A percentile compares a stretch with the other conserved stretches of the same genome.
Conservation (phyloP, 1,284 basidiomycete species). For the Volvariella surrecta region DNA sequence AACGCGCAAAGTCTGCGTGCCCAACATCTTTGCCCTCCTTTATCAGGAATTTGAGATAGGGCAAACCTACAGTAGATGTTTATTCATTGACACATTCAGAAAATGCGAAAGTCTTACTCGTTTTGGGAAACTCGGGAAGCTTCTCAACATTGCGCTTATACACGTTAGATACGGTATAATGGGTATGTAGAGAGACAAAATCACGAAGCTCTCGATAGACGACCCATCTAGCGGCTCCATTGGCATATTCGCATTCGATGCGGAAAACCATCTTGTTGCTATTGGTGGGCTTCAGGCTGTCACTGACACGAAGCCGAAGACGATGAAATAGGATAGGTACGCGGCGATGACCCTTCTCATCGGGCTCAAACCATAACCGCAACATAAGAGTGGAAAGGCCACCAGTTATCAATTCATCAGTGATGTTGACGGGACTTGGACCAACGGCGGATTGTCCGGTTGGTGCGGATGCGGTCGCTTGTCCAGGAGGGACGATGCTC, state of each 20-base stretch:
- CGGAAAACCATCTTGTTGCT: slow-evolving; percentile 79
- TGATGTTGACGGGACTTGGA: slow-evolving; percentile 61
- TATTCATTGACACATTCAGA: background rate
- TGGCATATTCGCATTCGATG: slow-evolving; percentile 96
- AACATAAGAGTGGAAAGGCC: slow-evolving; percentile 80
- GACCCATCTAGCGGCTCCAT: slow-evolving; percentile 93
- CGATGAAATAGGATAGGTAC: slow-evolving; percentile 87
- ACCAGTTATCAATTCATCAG: slow-evolving; percentile 78
- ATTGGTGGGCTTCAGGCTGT: slow-evolving; percentile 78
- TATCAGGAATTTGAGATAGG: slow-evolving; percentile 75
- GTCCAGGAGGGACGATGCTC: slow-evolving; percentile 25
- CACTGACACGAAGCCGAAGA: slow-evolving; percentile 76
- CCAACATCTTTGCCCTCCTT: slow-evolving; percentile 44
- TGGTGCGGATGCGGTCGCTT: slow-evolving; percentile 21
- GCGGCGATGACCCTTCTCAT: slow-evolving; percentile 79
- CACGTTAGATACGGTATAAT: slow-evolving; percentile 85
- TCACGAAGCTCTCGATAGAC: slow-evolving; percentile 93
- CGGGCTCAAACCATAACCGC: slow-evolving; percentile 86
- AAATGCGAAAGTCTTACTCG: slow-evolving; percentile 35
- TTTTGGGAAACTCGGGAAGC: slow-evolving; percentile 89
- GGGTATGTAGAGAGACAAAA: slow-evolving; percentile 86
- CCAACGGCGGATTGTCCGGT: slow-evolving; percentile 40
- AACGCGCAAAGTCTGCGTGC: slow-evolving; percentile 68
- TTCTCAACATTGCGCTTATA: slow-evolving; percentile 64
- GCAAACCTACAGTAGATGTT: slow-evolving; percentile 45